Evolutionary conservation across 768 basidiomycete genomes (phyloP), one percentile per base, ranked within the genome.

Genomic region (Termitomyces eurrhizus): DNA sequence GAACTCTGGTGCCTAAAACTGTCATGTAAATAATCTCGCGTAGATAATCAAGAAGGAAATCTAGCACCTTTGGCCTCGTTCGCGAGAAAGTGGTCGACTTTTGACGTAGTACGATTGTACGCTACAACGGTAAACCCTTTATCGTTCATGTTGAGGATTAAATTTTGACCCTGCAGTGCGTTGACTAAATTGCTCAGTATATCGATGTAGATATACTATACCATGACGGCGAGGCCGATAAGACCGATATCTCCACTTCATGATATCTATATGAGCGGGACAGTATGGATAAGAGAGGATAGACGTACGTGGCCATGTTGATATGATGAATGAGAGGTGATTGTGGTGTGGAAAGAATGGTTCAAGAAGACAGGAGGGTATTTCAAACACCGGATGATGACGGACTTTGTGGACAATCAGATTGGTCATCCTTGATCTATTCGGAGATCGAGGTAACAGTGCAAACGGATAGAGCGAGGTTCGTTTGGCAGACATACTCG

Each of bases 111-210:
- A 69, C 97, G 90, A 84, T 99, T 99, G 80, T 91, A 99, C 13
- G 93, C 94, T 66, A 94, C 89, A 69, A 99, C 97, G 65, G 80
- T 94, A 81, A 95, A 99, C 56, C 97, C 97, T 78, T 99, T 99
- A 83, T 99, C 97, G 75, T 97, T 97, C 93, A 97, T 98, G 82
- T 98, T 97, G 68, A 98, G 81, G 74, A 97, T 95, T 72, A 97
- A 75, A 75, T 96, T 97, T 86, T 96, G 95, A 70, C 93, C 95
- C 93, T 95, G 69, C 33, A 58, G 52, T 56, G 50, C 60, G 57
- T 64, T 62, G 52, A 69, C 57, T 65, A 24, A 39, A 55, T 56
- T 51, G 45, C 57, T 62, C 66, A 58, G 46, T 54, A 65, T 60
- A 64, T 61, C 65, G 66, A 68, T 60, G 50, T 63, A 59, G 59